A percentile compares a stretch with the other conserved stretches of the same genome.
These are phyloP conservation scores for Omphalotus guepiniiformis DNA, from an alignment of 768 basidiomycete genomes.

Conservation along the genomic window DNA sequence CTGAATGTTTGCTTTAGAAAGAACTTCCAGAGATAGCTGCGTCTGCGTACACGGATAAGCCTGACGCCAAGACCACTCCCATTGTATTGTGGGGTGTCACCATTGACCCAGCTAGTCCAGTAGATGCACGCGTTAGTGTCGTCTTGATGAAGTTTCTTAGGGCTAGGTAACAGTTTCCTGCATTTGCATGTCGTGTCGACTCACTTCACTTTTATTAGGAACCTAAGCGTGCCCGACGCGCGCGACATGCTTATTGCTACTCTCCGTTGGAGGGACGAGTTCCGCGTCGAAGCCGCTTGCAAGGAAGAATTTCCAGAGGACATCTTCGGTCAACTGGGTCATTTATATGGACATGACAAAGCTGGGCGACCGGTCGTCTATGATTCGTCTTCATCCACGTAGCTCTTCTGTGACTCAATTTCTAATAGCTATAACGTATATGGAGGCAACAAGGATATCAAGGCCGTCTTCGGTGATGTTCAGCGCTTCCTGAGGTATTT, in stretches of 20 bases:
- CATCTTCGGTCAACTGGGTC: constrained; percentile 60
- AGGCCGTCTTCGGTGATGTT: constrained; percentile 73
- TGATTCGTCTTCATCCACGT: constrained; percentile 15
- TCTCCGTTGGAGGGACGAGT: constrained; percentile 66
- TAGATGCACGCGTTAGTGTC: constrained; percentile 66
- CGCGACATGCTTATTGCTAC: constrained; percentile 65
- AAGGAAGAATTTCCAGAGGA: constrained; percentile 61
- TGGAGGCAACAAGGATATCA: constrained; percentile 61
- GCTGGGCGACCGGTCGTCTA: constrained; percentile 66
- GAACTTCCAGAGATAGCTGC: constrained; percentile 50
- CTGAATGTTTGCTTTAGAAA: constrained; percentile 19
- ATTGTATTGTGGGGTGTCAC: constrained; percentile 69
- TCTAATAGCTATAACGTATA: constrained; percentile 69
- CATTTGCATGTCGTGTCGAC: background rate
- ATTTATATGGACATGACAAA: constrained; percentile 67
- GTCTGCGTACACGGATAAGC: constrained; percentile 57
- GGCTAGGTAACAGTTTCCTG: constrained; percentile 47
- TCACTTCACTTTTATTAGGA: background rate
- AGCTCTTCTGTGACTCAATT: background rate
- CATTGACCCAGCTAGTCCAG: constrained; percentile 54
- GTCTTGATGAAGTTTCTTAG: constrained; percentile 79
- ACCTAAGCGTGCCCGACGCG: constrained; percentile 33
- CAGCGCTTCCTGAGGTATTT: constrained; percentile 68
- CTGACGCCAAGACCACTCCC: constrained; percentile 44
- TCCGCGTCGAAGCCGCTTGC: constrained; percentile 55